Conservation (phyloP, 192 early-diverging fungal species). For the Coemansia sp. region DNA sequence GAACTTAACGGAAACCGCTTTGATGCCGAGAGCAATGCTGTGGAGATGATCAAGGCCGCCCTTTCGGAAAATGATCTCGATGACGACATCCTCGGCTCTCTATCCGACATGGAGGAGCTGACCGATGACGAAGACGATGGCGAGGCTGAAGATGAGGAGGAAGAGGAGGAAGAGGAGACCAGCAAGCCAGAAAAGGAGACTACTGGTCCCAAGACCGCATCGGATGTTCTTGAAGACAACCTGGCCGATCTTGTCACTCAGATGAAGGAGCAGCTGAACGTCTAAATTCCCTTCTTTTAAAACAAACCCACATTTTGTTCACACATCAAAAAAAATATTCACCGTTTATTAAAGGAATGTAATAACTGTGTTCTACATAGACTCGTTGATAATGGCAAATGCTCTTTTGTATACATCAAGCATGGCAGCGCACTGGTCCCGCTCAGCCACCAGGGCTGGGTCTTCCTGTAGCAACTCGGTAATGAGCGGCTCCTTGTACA, state of each 20-base stretch:
- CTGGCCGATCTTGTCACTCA: conserved; percentile 47
- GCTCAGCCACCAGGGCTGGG: conserved; percentile 66
- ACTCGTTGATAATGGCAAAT: conserved; percentile 61
- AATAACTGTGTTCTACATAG: conserved; percentile 26
- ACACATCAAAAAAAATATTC: not conserved
- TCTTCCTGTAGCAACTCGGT: conserved; percentile 75
- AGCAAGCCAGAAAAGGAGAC: conserved; percentile 14
- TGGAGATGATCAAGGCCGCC: conserved; percentile 70
- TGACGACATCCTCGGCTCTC: conserved; percentile 80
- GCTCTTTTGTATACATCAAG: conserved; percentile 78
- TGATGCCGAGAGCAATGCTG: conserved; percentile 75
- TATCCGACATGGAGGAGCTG: conserved; percentile 93
- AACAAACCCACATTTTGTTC: not conserved
- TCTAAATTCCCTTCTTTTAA: too few species aligned
- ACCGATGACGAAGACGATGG: conserved; percentile 61
- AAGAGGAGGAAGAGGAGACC: conserved; percentile 10
- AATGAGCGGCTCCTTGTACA: conserved; percentile 73
- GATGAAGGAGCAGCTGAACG: conserved; percentile 49
- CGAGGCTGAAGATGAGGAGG: conserved; percentile 38
- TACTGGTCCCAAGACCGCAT: conserved; percentile 30
- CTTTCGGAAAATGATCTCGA: conserved; percentile 67
- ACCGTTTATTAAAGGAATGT: not conserved
- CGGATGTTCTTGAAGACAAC: conserved; percentile 29
- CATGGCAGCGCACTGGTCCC: conserved; percentile 74
- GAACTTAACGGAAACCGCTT: conserved; percentile 94